Base-by-base conservation (phyloP, 805 yeast genomes). In the Yarrowia sp. region DNA sequence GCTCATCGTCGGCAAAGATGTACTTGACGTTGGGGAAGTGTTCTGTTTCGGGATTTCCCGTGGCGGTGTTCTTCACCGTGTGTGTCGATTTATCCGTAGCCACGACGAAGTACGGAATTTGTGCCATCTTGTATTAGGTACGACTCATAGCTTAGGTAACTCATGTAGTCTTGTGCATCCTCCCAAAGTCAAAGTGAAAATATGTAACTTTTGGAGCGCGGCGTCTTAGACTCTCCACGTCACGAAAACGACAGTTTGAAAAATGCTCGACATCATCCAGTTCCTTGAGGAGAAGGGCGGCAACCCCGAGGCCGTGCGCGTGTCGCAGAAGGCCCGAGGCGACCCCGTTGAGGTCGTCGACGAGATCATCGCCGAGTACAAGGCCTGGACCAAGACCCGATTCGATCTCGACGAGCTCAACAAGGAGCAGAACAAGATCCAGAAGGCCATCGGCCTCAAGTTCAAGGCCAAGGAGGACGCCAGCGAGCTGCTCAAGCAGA, bases 221-320 rank as follows among this genome's bases (percentile, higher is more conserved):
- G n/a, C n/a, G n/a, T 24, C 13, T 33, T 21, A 10, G 29, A 24
- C 8, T 27, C 29, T 27, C 29, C 42, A 51, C 58, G 58, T 51
- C 58, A 51, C 58, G 32, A 22, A n/a, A 24, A 27, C 32, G 25
- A 42, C 35, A 24, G 5, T 7, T 14, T 22, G n/a, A 38, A 56
- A 33, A 62, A 93, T 94, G 99, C 85, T 94, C 77, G 99, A 94
- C 76, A 90, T 94, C 68, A 80, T 87, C 67, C 88, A 88, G 73
- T 94, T 94, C 74, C 86, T 94, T 69, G 96, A 86, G 69, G 99
- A 94, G 73, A 93, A 91, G 77, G 99, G 99, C 64, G 99, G 99
- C 66, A 84, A 92, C 75, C 97, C 99, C 42, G 93, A 92, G 68
- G 79, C 79, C 61, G 90, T 94, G 73, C 87, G 87, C 74, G 83